These are phyloP conservation scores for Santalum album DNA, from an alignment of 164 flowering plant species.

Conservation along the genomic window DNA sequence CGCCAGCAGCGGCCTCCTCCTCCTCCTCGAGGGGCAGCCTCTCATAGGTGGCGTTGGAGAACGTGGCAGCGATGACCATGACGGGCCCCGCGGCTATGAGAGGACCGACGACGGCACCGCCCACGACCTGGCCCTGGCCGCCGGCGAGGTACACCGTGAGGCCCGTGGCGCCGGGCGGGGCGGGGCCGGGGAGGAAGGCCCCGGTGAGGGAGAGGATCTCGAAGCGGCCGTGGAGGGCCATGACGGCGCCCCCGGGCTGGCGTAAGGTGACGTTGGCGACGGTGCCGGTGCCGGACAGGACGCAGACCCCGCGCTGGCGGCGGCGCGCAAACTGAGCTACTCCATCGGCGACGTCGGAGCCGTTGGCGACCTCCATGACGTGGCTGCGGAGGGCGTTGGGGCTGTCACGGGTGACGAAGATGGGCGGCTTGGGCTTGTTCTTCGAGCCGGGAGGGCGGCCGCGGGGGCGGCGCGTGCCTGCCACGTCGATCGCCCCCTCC, in stretches of 20 bases:
- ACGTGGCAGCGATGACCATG: conserved; percentile 43
- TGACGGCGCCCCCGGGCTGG: conserved; percentile 33
- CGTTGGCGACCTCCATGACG: conserved; percentile 44
- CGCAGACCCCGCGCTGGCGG: conserved; percentile 47
- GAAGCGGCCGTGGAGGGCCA: conserved; percentile 45
- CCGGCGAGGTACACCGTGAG: conserved; percentile 42
- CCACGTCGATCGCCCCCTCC: conserved; percentile 33
- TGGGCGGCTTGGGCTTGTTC: conserved; percentile 57
- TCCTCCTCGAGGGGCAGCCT: conserved; percentile 48
- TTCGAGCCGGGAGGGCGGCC: conserved; percentile 63
- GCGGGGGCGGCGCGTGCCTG: conserved; percentile 33
- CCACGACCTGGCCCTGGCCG: conserved; percentile 52
- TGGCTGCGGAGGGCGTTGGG: conserved; percentile 54
- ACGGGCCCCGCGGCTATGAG: conserved; percentile 47
- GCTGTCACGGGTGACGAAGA: conserved; percentile 51
- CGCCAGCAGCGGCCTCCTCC: conserved; percentile 17
- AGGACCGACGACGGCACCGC: conserved; percentile 46
- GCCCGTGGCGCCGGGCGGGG: conserved; percentile 46
- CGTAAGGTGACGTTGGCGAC: conserved; percentile 50
- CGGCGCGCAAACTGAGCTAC: conserved; percentile 46
- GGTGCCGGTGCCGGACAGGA: conserved; percentile 41
- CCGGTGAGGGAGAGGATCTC: conserved; percentile 48
- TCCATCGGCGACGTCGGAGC: conserved; percentile 44
- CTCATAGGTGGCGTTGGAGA: conserved; percentile 45
- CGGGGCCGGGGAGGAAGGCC: conserved; percentile 44